Conservation (phyloP, 768 basidiomycete species). For the Russula earlei region DNA sequence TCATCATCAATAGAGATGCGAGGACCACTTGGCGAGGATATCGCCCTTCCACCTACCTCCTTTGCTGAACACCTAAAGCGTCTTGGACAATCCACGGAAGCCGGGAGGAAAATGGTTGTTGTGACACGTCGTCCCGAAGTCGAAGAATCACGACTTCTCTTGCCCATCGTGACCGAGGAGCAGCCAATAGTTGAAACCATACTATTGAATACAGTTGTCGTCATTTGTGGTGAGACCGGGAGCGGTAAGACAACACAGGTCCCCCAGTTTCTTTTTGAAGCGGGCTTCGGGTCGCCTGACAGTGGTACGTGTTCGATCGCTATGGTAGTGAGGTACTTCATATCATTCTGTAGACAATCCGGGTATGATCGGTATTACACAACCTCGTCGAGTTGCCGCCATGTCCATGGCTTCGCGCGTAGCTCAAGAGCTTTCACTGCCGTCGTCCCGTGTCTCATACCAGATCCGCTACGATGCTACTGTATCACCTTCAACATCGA, state of each 20-base stretch:
- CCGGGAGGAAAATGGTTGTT: slow-evolving; percentile 34
- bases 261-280: slow-evolving; percentile 96
- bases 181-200: slow-evolving; percentile 92
- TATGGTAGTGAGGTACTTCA: not conserved
- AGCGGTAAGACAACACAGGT: slow-evolving; percentile 98
- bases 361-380: slow-evolving; percentile 96
- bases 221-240: slow-evolving; percentile 92
- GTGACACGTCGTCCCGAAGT: slow-evolving; percentile 62
- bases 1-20: slow-evolving; percentile 38
- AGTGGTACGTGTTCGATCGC: slow-evolving; percentile 48
- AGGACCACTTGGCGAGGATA: slow-evolving; percentile 72
- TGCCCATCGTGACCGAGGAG: slow-evolving; percentile 91
- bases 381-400: slow-evolving; percentile 94
- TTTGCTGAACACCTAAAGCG: slow-evolving; percentile 44
- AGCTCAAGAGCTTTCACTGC: slow-evolving; percentile 81
- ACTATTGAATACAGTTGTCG: slow-evolving; percentile 73
- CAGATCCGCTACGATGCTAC: slow-evolving; percentile 98
- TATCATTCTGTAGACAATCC: slow-evolving; percentile 61
- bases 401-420: slow-evolving; percentile 94
- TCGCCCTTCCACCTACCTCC: slow-evolving; percentile 56
- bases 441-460: slow-evolving; percentile 79
- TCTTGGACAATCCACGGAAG: slow-evolving; percentile 12
- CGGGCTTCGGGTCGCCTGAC: slow-evolving; percentile 77
- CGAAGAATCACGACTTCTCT: slow-evolving; percentile 61
- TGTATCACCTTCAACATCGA: slow-evolving; percentile 77